These are phyloP conservation scores for Codiaeum variegatum DNA, from an alignment of 441 rosid species.

Conservation along the genomic window DNA sequence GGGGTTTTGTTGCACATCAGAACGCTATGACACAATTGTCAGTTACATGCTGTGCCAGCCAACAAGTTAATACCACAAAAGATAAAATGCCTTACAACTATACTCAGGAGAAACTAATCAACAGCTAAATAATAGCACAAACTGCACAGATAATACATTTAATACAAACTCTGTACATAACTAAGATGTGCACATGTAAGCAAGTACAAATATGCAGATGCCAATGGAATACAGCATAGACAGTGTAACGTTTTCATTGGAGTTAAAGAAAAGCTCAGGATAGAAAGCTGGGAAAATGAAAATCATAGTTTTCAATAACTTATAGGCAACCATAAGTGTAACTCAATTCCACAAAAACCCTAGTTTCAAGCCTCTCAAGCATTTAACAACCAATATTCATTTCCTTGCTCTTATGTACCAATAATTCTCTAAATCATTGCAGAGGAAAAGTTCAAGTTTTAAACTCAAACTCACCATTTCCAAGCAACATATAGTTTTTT, in stretches of 20 bases:
- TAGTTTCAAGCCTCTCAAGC: slow-evolving; percentile 9
- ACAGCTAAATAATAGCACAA: not conserved
- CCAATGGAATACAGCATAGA: not conserved
- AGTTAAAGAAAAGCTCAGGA: not conserved
- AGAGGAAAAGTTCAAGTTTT: not conserved
- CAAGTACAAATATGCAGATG: not conserved
- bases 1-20: not conserved
- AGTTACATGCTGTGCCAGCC: not conserved
- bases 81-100: not conserved
- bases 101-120: not conserved
- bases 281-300: not conserved
- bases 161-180: not conserved
- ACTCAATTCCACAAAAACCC: slow-evolving; percentile 16
- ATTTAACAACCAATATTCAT: not conserved
- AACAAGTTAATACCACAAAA: not conserved
- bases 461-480: slow-evolving; percentile 18
- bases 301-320: slow-evolving; percentile 10
- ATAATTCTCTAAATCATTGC: not conserved
- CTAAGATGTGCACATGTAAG: not conserved
- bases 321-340: not conserved
- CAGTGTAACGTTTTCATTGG: not conserved
- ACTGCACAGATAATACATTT: not conserved
- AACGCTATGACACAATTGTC: not conserved
- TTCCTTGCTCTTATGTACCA: not conserved
- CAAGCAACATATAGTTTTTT: slow-evolving; percentile 5